phyloP scores from a whole-genome alignment of 2,329 filamentous ascomycete species.

The Phyllosticta citribraziliensis region DNA sequence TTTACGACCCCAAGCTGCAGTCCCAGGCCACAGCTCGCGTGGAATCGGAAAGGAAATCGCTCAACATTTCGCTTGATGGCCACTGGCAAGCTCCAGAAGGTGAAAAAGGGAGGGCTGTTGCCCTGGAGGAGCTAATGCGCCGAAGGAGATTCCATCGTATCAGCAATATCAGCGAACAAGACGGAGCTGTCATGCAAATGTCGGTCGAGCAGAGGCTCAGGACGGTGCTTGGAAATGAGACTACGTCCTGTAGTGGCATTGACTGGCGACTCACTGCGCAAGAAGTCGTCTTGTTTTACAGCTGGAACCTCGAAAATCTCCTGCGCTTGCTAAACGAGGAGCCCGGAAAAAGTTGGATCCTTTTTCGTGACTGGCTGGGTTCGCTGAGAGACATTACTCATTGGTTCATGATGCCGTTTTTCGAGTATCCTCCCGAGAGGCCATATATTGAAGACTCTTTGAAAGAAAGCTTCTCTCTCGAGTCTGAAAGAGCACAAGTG shows the following conservation, averaged over 20 bases:
- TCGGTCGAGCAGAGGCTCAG: conserved; percentile 15
- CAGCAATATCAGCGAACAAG: conserved; percentile 14
- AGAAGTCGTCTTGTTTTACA: conserved; percentile 34
- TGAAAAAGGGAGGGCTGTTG: conserved; percentile 21
- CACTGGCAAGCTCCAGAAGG: conserved; percentile 25
- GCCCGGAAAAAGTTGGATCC: background rate
- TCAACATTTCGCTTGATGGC: conserved; percentile 36
- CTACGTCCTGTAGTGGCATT: conserved; percentile 22
- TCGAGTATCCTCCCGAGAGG: conserved; percentile 33
- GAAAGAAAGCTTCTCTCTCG: conserved; percentile 21
- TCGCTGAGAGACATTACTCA: conserved; percentile 30
- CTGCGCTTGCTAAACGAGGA: conserved; percentile 15
- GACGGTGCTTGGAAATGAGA: background rate
- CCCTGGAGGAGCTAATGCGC: conserved; percentile 17
- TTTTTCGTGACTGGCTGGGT: conserved; percentile 7
- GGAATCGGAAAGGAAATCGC: conserved; percentile 22
- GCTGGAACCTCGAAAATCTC: conserved; percentile 23
- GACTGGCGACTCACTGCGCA: conserved; percentile 36
- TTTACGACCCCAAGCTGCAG: conserved; percentile 32
- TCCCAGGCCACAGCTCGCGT: conserved; percentile 24
- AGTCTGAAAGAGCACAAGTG: conserved; percentile 26
- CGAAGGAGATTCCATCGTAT: conserved; percentile 16
- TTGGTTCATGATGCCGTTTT: conserved; percentile 35
- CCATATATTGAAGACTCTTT: conserved; percentile 11
- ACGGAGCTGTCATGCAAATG: conserved; percentile 16